Evolutionary conservation across 441 rosid genomes (phyloP), one percentile per base, ranked within the genome.

Genomic region (Syzygium syzygioides): DNA sequence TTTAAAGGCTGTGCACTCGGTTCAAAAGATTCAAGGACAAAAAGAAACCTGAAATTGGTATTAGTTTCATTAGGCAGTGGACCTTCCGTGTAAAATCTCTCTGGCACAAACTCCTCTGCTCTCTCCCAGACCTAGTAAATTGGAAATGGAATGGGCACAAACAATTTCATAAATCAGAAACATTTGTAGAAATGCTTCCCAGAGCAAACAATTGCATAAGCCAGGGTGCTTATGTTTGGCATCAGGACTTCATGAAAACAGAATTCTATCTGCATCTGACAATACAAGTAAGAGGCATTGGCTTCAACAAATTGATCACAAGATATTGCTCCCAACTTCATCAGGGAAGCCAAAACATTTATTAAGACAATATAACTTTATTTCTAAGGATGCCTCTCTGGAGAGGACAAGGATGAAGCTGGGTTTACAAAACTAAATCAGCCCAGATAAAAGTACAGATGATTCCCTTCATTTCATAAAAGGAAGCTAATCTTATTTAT

Each of bases 1-100:
- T 23, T 60, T 79, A 79, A 62, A 23, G 62, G 54, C 25, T 34
- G 79, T 30, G 28, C 54, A 8, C 80, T 10, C 4, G 1, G 26
- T 15, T 5, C n/a, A 25, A 48, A 8, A 79, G 90, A 88, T 76
- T 19, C 52, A 25, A 19, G 53, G 89, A 86, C 64, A 88, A 53
- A 52, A 28, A 32, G 34, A 55, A 89, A 97, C 99, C 96, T 96
- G 93, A 96, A 96, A 91, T 97, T 96, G 0, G 98, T 96, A 93
- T 96, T 97, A 90, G 96, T 89, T 94, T 97, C 99, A 34, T 96
- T 97, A 85, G 99, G 99, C 28, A 97, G 88, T 19, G 97, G 93
- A 52, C 98, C 94, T 88, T 96, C 97, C 90, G 93, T 80, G 93
- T 94, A 94, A 50, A 97, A 97, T 90, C 99, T 92, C 87, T 95